Evolutionary conservation across 495 filamentous ascomycete genomes (phyloP), one percentile per base, ranked within the genome.

Genomic region (Lophium mytilinum): DNA sequence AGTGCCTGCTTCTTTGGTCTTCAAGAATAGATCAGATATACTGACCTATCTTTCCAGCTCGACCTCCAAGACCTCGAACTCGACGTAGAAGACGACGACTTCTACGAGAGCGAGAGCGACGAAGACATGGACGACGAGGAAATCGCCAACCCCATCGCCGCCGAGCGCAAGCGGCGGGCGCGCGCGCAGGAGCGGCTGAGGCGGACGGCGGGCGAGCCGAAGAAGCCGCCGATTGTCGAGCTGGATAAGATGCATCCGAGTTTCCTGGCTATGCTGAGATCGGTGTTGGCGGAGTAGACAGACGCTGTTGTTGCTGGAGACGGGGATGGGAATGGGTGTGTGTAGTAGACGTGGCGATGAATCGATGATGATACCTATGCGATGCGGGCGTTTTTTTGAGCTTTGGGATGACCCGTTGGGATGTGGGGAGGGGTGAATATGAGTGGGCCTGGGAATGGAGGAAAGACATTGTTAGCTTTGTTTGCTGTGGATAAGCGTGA

Each of bases 61-160:
- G 90, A 95, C 68, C 71, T 96, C 12, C 83, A 90, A 67, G 89
- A 93, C 57, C 83, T 96, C 4, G 82, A 90, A 65, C 88, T 92
- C 56, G 81, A 95, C 65, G 81, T 79, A 40, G 81, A 88, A 50
- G 84, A 86, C 9, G 89, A 89, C 53, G 81, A 83, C 12, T 87
- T 82, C 35, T 82, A 83, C 9, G 81, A 85, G 11, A 73, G 74
- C 6, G 72, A 72, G 1, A 76, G 76, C 58, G 86, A 85, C 2
- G 53, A 43, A 33, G 85, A 90, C 60, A 78, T 83, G 9, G 81
- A 85, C n/a, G 86, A 80, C 15, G 86, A 88, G 50, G 87, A 92
- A 45, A 83, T 87, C 37, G 69, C 83, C 48, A 90, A 97, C 66
- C 90, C 90, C 0, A 94, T 97, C 57, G 83, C 83, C 39, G 86